Evolutionary conservation across 495 filamentous ascomycete species (phyloP), one percentile per base, ranked within the genome.

Genomic region (Podospora comata): DNA sequence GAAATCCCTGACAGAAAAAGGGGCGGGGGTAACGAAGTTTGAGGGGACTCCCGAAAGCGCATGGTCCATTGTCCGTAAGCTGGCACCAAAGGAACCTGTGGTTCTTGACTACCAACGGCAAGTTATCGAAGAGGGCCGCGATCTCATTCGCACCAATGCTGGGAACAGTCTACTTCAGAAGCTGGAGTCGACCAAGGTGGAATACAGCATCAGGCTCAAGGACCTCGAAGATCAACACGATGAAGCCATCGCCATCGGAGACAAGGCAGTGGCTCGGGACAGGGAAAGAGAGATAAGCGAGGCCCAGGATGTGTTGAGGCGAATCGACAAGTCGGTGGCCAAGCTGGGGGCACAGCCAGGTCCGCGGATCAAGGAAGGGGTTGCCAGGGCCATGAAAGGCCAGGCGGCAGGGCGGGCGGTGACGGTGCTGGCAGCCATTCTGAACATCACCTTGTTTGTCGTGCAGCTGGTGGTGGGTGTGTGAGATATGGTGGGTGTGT

Each of bases 1-100:
- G 79, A 26, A 30, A 28, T 26, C 59, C 4, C 30, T 61, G 59
- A 61, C 30, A 16, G 27, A 61, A 23, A 61, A 61, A 61, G 59
- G 59, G 5, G 59, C 59, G 26, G 26, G 59, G 26, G 59, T 61
- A 18, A 30, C 59, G 4, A 23, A 30, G 5, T 61, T 61, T 28
- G 59, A 61, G 7, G 59, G 59, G 4, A 61, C 23, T 32, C 59
- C 59, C 1, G 59, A 26, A 26, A 28, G 23, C 16, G 59, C 59
- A 26, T 61, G 26, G 16, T 30, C 26, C 7, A 61, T 61, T 28
- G 59, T 61, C 26, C 30, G 23, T 5, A 26, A 61, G 30, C 16
- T 61, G 20, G 59, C 59, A 2, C 16, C 23, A 7, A 61, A 28
- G 26, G 23, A 61, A 30, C 26, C 59, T 11, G 59, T 61, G 16